phyloP scores from a whole-genome alignment of 2,329 filamentous ascomycete genomes.

The Blastomyces emzantsi region DNA sequence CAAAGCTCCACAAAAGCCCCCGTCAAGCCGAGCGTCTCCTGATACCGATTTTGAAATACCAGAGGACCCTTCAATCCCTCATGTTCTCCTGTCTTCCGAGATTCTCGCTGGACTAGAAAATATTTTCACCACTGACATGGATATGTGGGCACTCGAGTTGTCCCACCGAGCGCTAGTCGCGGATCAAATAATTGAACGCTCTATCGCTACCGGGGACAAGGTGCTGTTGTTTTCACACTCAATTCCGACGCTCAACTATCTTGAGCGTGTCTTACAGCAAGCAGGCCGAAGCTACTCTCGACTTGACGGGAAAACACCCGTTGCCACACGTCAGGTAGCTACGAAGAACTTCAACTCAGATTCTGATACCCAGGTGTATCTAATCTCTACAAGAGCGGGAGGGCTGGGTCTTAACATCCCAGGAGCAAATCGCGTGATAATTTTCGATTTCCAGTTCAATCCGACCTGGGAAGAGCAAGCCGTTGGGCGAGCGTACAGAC shows the following conservation, averaged over 20 bases:
- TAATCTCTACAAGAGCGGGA: slow-evolving; percentile 78
- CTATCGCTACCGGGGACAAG: slow-evolving; percentile 56
- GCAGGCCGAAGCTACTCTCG: slow-evolving; percentile 45
- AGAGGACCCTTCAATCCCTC: slow-evolving; percentile 12
- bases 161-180: slow-evolving; percentile 64
- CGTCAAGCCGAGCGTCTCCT: slow-evolving; percentile 5
- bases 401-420: slow-evolving; percentile 76
- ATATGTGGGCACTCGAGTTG: slow-evolving; percentile 37
- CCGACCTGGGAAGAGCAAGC: slow-evolving; percentile 78
- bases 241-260: slow-evolving; percentile 58
- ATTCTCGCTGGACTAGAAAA: slow-evolving; percentile 17
- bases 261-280: slow-evolving; percentile 48
- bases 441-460: slow-evolving; percentile 77
- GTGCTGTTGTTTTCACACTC: slow-evolving; percentile 73
- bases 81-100: slow-evolving; percentile 12
- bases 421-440: slow-evolving; percentile 74
- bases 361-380: slow-evolving; percentile 49
- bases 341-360: slow-evolving; percentile 61
- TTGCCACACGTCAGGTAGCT: slow-evolving; percentile 50
- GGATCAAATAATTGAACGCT: slow-evolving; percentile 59
- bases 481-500: slow-evolving; percentile 73
- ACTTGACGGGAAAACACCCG: slow-evolving; percentile 58
- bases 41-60: slow-evolving; percentile 14
- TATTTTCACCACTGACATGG: slow-evolving; percentile 27
- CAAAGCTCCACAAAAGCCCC: slow-evolving; percentile 14